Evolutionary conservation across 352 stramenopile genomes (phyloP).

Genomic region (Phytopythium vexans): DNA sequence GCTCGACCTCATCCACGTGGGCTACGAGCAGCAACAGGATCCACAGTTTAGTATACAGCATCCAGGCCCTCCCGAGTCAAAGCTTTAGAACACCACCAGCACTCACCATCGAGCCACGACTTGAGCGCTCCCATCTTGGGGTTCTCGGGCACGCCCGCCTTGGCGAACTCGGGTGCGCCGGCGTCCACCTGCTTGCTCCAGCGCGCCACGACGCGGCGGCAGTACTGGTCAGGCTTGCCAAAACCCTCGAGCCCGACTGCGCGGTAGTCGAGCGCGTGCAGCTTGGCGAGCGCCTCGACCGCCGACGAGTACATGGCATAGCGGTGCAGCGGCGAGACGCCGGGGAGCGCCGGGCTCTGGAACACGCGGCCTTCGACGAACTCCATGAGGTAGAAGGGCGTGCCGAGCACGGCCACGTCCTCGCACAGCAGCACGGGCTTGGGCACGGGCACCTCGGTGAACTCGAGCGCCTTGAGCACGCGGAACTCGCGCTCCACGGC

Average conservation of each 20-base stretch:
- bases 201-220: slow-evolving; percentile 58
- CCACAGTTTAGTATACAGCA: background rate
- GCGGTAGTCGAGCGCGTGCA: slow-evolving; percentile 67
- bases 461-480: slow-evolving; percentile 60
- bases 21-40: background rate
- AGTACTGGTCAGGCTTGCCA: slow-evolving; percentile 66
- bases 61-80: background rate
- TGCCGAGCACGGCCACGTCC: slow-evolving; percentile 58
- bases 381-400: slow-evolving; percentile 83
- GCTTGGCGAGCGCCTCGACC: slow-evolving; percentile 56
- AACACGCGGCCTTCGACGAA: slow-evolving; percentile 75
- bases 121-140: slow-evolving; percentile 43
- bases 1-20: slow-evolving; percentile 44
- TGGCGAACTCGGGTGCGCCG: slow-evolving; percentile 38
- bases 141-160: slow-evolving; percentile 56
- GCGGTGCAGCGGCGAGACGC: slow-evolving; percentile 63
- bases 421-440: slow-evolving; percentile 66
- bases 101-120: slow-evolving; percentile 48
- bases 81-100: background rate
- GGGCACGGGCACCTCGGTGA: slow-evolving; percentile 63
- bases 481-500: slow-evolving; percentile 79
- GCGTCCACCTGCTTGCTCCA: slow-evolving; percentile 73
- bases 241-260: slow-evolving; percentile 52
- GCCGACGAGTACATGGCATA: slow-evolving; percentile 81
- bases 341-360: slow-evolving; percentile 59